Percentiles rank a stretch among this genome's conserved stretches.
Evolutionary conservation across 2,329 filamentous ascomycete genomes (phyloP).

Genomic region (Ophiostoma pallidulum): DNA sequence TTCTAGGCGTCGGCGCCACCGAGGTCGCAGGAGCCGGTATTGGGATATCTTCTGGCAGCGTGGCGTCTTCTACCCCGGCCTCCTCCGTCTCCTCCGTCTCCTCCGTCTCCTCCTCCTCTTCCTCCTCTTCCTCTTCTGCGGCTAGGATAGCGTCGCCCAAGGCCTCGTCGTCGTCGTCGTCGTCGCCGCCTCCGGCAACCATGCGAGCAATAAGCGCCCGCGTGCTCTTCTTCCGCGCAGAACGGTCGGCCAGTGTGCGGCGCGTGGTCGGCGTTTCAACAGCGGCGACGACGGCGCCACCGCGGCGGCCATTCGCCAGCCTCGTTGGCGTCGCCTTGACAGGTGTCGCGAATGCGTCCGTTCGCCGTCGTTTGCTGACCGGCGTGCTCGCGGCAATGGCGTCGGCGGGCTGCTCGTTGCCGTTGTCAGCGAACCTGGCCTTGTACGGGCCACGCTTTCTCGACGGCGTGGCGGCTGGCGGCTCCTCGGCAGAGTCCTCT

Average conservation of each 20-base stretch:
- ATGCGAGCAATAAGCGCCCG: constrained; percentile 64
- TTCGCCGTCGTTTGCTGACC: constrained; percentile 12
- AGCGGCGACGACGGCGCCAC: constrained; percentile 5
- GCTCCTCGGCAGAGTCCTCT: neutral
- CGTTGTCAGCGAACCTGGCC: neutral
- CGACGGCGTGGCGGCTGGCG: neutral
- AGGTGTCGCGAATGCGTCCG: constrained; percentile 19
- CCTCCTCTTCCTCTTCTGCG: constrained; percentile 34
- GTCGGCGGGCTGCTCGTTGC: neutral
- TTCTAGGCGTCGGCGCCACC: constrained; percentile 33
- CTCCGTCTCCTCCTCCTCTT: constrained; percentile 31
- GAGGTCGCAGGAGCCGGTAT: constrained; percentile 23
- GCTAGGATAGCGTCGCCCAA: constrained; percentile 60
- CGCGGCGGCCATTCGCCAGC: constrained; percentile 26
- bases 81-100: constrained; percentile 44
- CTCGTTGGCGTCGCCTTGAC: constrained; percentile 27
- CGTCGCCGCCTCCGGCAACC: constrained; percentile 52
- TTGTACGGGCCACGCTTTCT: constrained; percentile 6
- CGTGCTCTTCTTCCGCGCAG: constrained; percentile 78
- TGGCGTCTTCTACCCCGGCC: constrained; percentile 30
- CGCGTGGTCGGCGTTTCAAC: constrained; percentile 49
- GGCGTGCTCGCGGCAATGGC: constrained; percentile 9
- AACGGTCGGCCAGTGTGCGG: constrained; percentile 67
- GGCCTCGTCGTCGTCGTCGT: constrained; percentile 62
- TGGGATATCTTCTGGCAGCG: constrained; percentile 15